These are phyloP conservation scores for Agaricus blazei DNA, from an alignment of 768 basidiomycete species.

Conservation along the genomic window DNA sequence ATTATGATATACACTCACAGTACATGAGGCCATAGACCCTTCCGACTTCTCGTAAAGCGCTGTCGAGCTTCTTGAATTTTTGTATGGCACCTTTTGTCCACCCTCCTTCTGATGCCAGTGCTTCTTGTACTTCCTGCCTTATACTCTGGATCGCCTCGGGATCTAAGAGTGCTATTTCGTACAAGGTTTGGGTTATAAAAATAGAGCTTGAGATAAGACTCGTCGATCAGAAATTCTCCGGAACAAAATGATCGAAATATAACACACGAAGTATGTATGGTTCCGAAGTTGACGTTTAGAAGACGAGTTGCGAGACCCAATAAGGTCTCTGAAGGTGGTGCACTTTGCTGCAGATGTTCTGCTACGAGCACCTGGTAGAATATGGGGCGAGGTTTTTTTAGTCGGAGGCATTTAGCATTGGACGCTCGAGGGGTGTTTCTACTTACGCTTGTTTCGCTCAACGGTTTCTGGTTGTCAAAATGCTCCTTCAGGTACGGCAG, in stretches of 20 bases:
- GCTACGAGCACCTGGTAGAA: constrained; percentile 18
- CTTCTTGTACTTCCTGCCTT: constrained; percentile 25
- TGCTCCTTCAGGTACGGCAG: constrained; percentile 24
- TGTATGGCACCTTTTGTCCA: constrained; percentile 30
- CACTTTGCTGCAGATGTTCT: constrained; percentile 24
- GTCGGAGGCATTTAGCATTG: not conserved
- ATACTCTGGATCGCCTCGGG: constrained; percentile 25
- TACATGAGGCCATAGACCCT: constrained; percentile 29
- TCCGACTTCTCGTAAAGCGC: constrained; percentile 30
- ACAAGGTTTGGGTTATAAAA: constrained; percentile 30
- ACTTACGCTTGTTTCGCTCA: constrained; percentile 22
- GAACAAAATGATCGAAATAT: not conserved
- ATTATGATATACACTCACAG: constrained; percentile 15
- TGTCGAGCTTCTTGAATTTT: constrained; percentile 30
- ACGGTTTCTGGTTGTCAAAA: constrained; percentile 17
- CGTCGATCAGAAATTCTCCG: no score
- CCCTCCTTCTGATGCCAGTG: constrained; percentile 28
- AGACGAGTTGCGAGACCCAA: constrained; percentile 28
- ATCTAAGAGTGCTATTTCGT: constrained; percentile 27
- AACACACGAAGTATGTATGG: constrained; percentile 33
- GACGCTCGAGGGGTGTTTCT: not conserved
- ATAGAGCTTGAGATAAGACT: constrained; percentile 21
- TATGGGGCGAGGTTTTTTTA: not conserved
- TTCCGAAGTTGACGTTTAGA: constrained; percentile 35
- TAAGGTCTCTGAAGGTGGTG: constrained; percentile 24